These are phyloP conservation scores for Pythium monospermum DNA, from an alignment of 352 stramenopile genomes.

Conservation along the genomic window DNA sequence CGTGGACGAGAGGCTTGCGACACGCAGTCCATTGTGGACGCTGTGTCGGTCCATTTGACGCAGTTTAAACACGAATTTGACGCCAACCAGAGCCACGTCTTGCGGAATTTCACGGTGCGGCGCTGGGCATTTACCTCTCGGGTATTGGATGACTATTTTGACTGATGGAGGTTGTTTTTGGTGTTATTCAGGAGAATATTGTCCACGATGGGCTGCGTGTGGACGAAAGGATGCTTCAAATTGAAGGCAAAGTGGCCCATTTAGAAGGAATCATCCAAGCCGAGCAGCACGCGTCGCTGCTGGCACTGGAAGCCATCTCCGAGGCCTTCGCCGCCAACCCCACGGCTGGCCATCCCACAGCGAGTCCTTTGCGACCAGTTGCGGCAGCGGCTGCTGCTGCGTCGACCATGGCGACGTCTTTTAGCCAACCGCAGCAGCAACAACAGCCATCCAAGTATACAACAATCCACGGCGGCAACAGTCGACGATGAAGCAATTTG, in stretches of 20 bases:
- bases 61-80: constrained; percentile 66
- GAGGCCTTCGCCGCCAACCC: constrained; percentile 35
- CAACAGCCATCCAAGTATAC: too few relatives aligned
- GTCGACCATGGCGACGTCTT: too few relatives aligned
- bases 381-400: not conserved
- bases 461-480: too few relatives aligned
- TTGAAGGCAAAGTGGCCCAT: constrained; percentile 46
- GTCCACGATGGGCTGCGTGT: constrained; percentile 40
- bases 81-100: constrained; percentile 35
- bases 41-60: constrained; percentile 47
- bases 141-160: not conserved
- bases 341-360: not conserved
- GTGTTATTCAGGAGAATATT: constrained; percentile 30
- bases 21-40: constrained; percentile 43
- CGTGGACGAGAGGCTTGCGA: too few relatives aligned
- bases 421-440: too few relatives aligned
- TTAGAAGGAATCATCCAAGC: constrained; percentile 58
- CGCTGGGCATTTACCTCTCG: too few relatives aligned
- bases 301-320: constrained; percentile 66
- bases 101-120: constrained; percentile 36
- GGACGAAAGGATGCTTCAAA: constrained; percentile 42
- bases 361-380: not conserved
- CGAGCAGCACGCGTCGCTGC: constrained; percentile 62
- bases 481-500: too few relatives aligned
- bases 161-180: not conserved